These are phyloP conservation scores for Rhizopus arrhizus DNA, from an alignment of 371 early-diverging fungal species.

Conservation along the genomic window DNA sequence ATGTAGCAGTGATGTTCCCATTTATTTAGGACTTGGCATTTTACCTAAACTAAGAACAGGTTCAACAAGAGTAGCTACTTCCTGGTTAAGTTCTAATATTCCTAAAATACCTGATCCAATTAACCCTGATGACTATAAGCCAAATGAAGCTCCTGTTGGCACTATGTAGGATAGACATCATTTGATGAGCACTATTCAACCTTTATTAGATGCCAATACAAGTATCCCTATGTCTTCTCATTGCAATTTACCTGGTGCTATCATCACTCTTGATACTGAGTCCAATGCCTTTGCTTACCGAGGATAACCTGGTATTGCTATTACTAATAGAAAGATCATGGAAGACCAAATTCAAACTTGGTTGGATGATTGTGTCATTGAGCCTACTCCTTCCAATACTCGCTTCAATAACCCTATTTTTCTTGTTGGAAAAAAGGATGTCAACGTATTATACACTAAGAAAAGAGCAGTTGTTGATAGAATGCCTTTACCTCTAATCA, in stretches of 20 bases:
- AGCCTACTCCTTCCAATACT: not conserved
- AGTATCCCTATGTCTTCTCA: not conserved
- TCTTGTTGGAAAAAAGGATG: constrained; percentile 7
- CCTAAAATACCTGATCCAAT: constrained; percentile 6
- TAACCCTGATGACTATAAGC: constrained; percentile 3
- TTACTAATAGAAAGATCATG: not conserved
- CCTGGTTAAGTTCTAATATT: not conserved
- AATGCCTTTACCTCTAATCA: not conserved
- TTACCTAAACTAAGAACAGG: not conserved
- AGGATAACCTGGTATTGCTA: not conserved
- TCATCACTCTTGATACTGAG: not conserved
- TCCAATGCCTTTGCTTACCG: not conserved
- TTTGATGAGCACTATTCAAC: not conserved
- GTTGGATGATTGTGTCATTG: constrained; percentile 11
- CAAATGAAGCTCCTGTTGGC: not conserved
- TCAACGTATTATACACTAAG: not conserved
- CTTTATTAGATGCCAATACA: not conserved
- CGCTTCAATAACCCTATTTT: constrained; percentile 4
- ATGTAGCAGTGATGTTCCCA: no score
- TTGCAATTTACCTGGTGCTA: constrained; percentile 14
- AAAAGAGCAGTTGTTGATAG: not conserved
- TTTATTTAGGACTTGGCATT: constrained; percentile 5
- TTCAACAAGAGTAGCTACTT: not conserved
- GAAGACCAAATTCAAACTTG: constrained; percentile 7
- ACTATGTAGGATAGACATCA: not conserved